A percentile compares a stretch with the other conserved stretches of the same genome.
phyloP scores from a whole-genome alignment of 73 alveolate genomes.

The Paramecium pentaurelia region DNA sequence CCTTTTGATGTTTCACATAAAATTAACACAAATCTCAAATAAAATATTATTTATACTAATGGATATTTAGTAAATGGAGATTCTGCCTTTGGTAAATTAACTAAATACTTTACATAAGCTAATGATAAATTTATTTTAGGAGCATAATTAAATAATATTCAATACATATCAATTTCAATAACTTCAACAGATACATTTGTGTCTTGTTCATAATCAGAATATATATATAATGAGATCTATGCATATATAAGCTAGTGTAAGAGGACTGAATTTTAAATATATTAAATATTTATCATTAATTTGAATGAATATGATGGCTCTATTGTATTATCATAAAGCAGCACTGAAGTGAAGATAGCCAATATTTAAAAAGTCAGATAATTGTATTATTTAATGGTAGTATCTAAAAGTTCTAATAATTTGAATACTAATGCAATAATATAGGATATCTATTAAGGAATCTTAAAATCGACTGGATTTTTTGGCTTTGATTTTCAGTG shows the following conservation, averaged over 20 bases:
- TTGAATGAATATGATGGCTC: neutral
- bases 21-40: neutral
- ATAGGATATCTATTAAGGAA: neutral
- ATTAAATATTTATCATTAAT: neutral
- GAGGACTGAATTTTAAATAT: neutral
- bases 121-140: neutral
- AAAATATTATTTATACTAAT: neutral
- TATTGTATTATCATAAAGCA: neutral
- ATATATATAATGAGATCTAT: neutral
- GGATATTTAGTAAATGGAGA: neutral
- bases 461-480: neutral
- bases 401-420: neutral
- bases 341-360: neutral
- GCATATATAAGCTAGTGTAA: neutral
- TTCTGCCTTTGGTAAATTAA: neutral
- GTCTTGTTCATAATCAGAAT: neutral
- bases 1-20: neutral
- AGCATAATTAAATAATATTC: neutral
- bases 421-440: neutral
- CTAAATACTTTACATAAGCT: neutral
- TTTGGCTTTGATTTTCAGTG: neutral
- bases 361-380: neutral
- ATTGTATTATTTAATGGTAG: neutral
- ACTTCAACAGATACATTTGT: neutral
- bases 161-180: neutral